phyloP scores from a whole-genome alignment of 192 early-diverging fungal species.

The Linnemannia schmuckeri region DNA sequence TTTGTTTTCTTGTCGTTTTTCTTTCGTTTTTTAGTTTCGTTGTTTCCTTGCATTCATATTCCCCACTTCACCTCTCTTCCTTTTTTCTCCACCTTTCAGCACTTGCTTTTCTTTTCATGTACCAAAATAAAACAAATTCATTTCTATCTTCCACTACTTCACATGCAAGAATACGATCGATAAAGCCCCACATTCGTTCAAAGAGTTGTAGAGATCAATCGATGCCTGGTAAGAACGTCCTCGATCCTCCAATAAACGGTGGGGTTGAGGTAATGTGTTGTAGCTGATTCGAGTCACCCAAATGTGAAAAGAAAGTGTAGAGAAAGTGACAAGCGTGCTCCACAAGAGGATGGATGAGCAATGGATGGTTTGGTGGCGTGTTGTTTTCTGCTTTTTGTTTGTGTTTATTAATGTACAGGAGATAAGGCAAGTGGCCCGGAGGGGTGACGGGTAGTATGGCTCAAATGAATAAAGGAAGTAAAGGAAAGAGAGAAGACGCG shows the following conservation, averaged over 20 bases:
- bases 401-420: neutral
- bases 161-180: neutral
- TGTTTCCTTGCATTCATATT: neutral
- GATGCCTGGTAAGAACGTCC: too few species aligned
- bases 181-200: too few species aligned
- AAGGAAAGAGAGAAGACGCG: too few species aligned
- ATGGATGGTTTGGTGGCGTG: neutral
- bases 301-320: too few species aligned
- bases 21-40: neutral
- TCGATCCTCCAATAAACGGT: too few species aligned
- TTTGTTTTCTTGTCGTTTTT: neutral
- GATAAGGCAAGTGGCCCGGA: neutral
- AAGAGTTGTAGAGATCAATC: too few species aligned
- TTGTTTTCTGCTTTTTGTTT: neutral
- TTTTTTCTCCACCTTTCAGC: neutral
- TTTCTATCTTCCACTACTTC: neutral
- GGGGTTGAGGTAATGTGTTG: too few species aligned
- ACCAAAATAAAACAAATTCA: slow-evolving; percentile 8
- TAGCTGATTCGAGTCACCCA: too few species aligned
- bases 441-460: neutral
- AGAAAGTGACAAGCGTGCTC: neutral
- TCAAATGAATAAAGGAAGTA: too few species aligned
- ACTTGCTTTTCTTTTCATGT: slow-evolving; percentile 4
- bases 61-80: neutral
- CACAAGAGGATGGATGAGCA: neutral